Evolutionary conservation across 2,329 filamentous ascomycete genomes (phyloP).

Genomic region (Colletotrichum tanaceti): DNA sequence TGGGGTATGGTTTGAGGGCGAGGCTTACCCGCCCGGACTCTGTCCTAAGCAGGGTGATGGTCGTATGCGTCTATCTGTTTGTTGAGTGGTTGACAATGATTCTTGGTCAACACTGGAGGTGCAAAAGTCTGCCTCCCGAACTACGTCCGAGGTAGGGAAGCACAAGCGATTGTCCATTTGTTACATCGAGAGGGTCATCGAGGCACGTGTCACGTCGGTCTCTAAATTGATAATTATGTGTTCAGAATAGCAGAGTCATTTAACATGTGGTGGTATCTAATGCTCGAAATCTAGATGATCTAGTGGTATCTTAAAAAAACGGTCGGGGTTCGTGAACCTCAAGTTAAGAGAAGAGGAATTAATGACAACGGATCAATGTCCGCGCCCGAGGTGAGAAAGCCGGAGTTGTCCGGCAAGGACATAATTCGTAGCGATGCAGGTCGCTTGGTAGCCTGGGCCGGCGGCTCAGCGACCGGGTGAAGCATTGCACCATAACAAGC

Average conservation of each 20-base stretch:
- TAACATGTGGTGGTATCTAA: slow-evolving; percentile 39
- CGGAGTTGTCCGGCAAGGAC: slow-evolving; percentile 19
- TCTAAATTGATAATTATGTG: background rate
- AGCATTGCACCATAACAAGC: too few species aligned
- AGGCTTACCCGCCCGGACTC: slow-evolving; percentile 8
- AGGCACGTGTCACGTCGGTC: too few species aligned
- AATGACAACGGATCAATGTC: slow-evolving; percentile 22
- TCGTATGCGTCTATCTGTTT: background rate
- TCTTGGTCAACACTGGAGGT: background rate
- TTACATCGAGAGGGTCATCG: too few species aligned
- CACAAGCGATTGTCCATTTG: background rate
- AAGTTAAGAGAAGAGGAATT: slow-evolving; percentile 14
- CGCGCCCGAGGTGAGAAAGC: slow-evolving; percentile 23
- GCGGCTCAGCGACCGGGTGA: too few species aligned
- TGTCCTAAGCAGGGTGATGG: background rate
- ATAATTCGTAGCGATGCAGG: slow-evolving; percentile 33
- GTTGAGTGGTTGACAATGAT: background rate
- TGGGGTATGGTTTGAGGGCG: background rate
- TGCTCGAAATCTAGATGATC: slow-evolving; percentile 33
- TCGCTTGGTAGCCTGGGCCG: slow-evolving; percentile 10
- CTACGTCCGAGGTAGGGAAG: background rate
- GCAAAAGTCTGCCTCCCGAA: background rate
- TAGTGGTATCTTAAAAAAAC: slow-evolving; percentile 39
- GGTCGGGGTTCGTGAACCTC: slow-evolving; percentile 5
- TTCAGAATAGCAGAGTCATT: slow-evolving; percentile 4